Conservation (phyloP, 306 rosid genomes). For the Benincasa hispida region DNA sequence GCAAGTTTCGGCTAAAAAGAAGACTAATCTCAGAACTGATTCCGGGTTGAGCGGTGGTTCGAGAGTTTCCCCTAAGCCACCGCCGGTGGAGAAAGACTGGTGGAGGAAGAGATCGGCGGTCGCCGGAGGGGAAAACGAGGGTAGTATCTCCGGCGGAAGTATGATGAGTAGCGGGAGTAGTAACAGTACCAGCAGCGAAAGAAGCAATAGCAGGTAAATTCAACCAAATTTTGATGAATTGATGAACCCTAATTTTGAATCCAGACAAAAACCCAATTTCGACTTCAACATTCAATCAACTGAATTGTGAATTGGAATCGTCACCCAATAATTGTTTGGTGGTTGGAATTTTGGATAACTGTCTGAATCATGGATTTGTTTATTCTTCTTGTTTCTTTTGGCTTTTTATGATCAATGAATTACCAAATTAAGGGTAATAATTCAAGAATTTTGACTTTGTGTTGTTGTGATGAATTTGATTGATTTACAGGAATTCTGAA, state of each 20-base stretch:
- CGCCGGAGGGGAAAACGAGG: constrained; percentile 25
- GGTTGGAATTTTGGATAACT: not conserved
- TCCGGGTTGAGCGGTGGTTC: constrained; percentile 15
- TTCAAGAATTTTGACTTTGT: not conserved
- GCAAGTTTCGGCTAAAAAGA: constrained; percentile 15
- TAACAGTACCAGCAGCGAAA: constrained; percentile 26
- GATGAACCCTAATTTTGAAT: not conserved
- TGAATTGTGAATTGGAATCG: not conserved
- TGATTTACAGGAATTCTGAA: not conserved
- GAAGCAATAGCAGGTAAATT: constrained; percentile 11
- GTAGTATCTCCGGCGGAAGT: constrained; percentile 52
- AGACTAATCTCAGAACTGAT: constrained; percentile 18
- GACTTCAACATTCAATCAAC: not conserved
- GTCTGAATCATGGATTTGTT: not conserved
- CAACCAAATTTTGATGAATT: not conserved
- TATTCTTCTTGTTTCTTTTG: not conserved
- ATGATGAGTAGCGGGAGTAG: constrained; percentile 48
- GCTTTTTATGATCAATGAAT: not conserved
- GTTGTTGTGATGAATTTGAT: not conserved
- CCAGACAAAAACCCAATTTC: not conserved
- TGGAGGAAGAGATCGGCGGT: constrained; percentile 51
- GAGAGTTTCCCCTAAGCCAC: constrained; percentile 57
- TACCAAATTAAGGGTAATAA: not conserved
- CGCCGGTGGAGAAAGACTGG: constrained; percentile 57
- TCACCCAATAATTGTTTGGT: not conserved